Conservation (phyloP, 2,329 filamentous ascomycete species). For the Curvularia hawaiiensis region DNA sequence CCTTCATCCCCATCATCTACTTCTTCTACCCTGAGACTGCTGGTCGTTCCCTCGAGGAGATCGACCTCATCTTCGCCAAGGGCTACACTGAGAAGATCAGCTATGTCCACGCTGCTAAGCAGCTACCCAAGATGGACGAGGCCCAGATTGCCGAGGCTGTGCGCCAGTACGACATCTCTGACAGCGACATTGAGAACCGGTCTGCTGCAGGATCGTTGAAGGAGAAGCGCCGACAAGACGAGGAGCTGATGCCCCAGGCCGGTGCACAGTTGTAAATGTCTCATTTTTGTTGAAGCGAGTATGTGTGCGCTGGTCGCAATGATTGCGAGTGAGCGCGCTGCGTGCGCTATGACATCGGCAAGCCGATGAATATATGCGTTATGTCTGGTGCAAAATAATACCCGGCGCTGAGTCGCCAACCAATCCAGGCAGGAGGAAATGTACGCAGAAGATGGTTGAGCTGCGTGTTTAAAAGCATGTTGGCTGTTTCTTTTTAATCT, state of each 20-base stretch:
- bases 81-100: conserved; percentile 43
- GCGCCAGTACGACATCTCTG: conserved; percentile 41
- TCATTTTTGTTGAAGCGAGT: conserved; percentile 3
- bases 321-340: conserved; percentile 18
- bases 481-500: conserved; percentile 8
- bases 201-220: conserved; percentile 29
- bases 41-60: conserved; percentile 57
- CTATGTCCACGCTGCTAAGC: conserved; percentile 46
- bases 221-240: conserved; percentile 32
- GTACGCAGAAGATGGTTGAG: conserved; percentile 6
- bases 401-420: conserved; percentile 34
- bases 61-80: conserved; percentile 57
- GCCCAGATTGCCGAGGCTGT: conserved; percentile 42
- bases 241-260: conserved; percentile 25
- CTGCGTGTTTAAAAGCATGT: neutral
- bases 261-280: conserved; percentile 17
- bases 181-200: conserved; percentile 41
- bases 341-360: conserved; percentile 21
- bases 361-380: conserved; percentile 18
- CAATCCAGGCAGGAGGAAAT: conserved; percentile 5
- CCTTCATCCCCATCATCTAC: conserved; percentile 59
- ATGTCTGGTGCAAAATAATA: conserved; percentile 30
- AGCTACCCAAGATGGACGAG: conserved; percentile 43
- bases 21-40: conserved; percentile 63
- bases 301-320: conserved; percentile 24